Evolutionary conservation across 164 flowering plant genomes (phyloP).

Genomic region (Chloranthus sessilifolius): DNA sequence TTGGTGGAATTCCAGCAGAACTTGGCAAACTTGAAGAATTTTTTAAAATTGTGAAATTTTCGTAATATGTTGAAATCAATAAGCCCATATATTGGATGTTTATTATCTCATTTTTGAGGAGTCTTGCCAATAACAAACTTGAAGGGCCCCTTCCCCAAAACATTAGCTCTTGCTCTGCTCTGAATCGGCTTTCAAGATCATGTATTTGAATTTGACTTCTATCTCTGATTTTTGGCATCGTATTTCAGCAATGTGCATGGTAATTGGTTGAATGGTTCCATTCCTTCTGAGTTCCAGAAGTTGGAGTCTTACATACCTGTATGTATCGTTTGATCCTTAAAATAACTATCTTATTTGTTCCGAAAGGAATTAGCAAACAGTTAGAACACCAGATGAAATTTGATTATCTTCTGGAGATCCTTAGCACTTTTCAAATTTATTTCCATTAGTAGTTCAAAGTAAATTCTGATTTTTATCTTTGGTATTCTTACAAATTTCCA

Average conservation of each 20-base stretch:
- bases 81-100: too few species aligned
- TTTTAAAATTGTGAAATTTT: constrained; percentile 83
- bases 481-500: too few species aligned
- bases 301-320: constrained; percentile 76
- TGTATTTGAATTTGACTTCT: not conserved
- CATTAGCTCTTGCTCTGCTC: constrained; percentile 48
- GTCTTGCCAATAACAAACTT: constrained; percentile 66
- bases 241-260: constrained; percentile 69
- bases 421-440: too few species aligned
- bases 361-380: too few species aligned
- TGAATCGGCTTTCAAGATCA: constrained; percentile 65
- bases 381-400: too few species aligned
- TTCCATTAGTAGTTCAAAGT: too few species aligned
- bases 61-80: too few species aligned
- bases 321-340: constrained; percentile 30
- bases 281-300: constrained; percentile 52
- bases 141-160: constrained; percentile 59
- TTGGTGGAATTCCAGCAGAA: constrained; percentile 67
- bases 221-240: not conserved
- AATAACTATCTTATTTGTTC: too few species aligned
- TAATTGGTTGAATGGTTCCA: constrained; percentile 61
- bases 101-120: constrained; percentile 29
- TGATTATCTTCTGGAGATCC: too few species aligned
- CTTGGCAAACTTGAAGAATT: constrained; percentile 77
- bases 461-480: too few species aligned